Evolutionary conservation across 2,329 filamentous ascomycete genomes (phyloP), one percentile per base, ranked within the genome.

Genomic region (Sordariomycetes sp.): DNA sequence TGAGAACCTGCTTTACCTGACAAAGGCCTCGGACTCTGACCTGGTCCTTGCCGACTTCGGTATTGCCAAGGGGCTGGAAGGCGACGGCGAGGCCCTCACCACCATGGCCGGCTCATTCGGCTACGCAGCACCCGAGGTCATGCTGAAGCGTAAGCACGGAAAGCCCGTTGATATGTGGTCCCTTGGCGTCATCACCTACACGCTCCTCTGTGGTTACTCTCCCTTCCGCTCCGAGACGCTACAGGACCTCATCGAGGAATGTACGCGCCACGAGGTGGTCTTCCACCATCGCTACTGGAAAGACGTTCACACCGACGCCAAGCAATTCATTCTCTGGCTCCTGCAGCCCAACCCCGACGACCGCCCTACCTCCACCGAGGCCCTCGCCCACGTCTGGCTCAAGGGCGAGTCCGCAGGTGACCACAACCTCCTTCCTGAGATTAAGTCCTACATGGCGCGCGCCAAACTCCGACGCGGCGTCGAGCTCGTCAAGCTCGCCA

Each of bases 101-200:
- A 97, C 92, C 56, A 99, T 99, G 94, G 94, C 94, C 51, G 94
- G 94, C 51, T 97, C 94, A 0, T 97, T 99, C 69, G 94, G 94
- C 58, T 99, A 99, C 68, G 94, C 94, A 22, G 94, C 94, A 1
- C 94, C 94, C 10, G 94, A 99, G 72, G 92, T 99, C 60, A 99
- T 99, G 94, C 80, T 96, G 63, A 97, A 97, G 79, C 86, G 90
- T 69, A 94, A 94, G 22, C 95, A 99, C 71, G 94, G 94, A 70
- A 99, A 97, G 74, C 90, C 94, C 4, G 94, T 97, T 37, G 94
- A 99, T 70, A 96, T 99, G 90, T 99, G 94, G 94, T 97, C 94
- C 3, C 82, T 99, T 74, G 94, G 94, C 62, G 94, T 99, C 67
- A 99, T 99, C 68, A 97, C 94, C 50, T 99, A 99, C 75, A 99